A percentile compares a stretch with the other conserved stretches of the same genome.
Evolutionary conservation across 1,139 yeast species (phyloP).

Genomic region (Sugiyamaella paludigena): DNA sequence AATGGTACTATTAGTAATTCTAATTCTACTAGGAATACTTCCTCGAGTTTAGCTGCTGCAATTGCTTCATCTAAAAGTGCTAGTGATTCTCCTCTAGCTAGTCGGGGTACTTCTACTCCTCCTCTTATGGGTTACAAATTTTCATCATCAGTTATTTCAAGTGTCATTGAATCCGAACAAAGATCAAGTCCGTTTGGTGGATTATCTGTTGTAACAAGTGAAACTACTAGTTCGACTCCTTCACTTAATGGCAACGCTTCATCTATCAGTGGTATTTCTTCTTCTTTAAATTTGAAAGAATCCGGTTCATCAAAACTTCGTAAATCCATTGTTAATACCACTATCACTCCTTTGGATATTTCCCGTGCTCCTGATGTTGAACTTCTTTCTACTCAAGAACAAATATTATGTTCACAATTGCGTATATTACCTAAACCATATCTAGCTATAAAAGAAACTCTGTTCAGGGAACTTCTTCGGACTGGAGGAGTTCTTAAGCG

Average conservation of each 20-base stretch:
- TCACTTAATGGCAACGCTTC: slow-evolving; percentile 10
- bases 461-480: slow-evolving; percentile 81
- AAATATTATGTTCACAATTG: slow-evolving; percentile 75
- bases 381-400: slow-evolving; percentile 79
- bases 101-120: background rate
- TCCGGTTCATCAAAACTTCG: background rate
- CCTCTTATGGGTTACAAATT: slow-evolving; percentile 13
- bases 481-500: slow-evolving; percentile 82
- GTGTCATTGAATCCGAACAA: slow-evolving; percentile 3
- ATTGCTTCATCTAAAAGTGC: too few species aligned
- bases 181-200: slow-evolving; percentile 7
- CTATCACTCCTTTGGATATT: slow-evolving; percentile 57
- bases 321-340: slow-evolving; percentile 3
- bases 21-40: background rate
- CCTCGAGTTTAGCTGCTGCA: too few species aligned
- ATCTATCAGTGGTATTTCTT: too few species aligned
- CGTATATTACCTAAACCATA: slow-evolving; percentile 91
- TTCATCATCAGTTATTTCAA: slow-evolving; percentile 10
- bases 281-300: too few species aligned
- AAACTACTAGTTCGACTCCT: background rate
- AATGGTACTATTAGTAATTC: slow-evolving; percentile 5
- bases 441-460: slow-evolving; percentile 85
- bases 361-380: slow-evolving; percentile 82
- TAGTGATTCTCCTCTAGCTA: too few species aligned
- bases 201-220: background rate